Conservation (phyloP, 306 rosid genomes). For the Rosa persica region DNA sequence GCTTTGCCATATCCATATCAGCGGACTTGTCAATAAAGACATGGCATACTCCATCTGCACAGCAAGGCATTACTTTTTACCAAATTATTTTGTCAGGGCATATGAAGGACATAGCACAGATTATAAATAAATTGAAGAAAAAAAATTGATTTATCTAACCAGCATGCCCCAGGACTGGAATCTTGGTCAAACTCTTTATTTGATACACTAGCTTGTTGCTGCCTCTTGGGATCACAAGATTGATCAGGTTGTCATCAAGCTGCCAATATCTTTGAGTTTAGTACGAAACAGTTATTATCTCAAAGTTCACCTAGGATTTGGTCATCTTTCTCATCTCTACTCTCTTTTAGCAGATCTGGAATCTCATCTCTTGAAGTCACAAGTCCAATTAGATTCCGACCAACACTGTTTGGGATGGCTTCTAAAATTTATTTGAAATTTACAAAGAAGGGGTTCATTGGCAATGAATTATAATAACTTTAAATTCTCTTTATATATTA, state of each 20-base stretch:
- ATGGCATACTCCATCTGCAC: conserved; percentile 94
- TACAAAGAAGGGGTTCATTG: conserved; percentile 7
- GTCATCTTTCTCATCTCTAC: conserved; percentile 18
- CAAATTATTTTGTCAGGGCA: conserved; percentile 37
- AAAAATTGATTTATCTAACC: conserved; percentile 50
- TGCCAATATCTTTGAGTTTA: conserved; percentile 35
- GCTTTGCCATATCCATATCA: conserved; percentile 73
- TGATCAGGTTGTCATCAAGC: conserved; percentile 81
- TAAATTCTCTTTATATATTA: conserved; percentile 5
- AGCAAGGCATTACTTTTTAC: conserved; percentile 21
- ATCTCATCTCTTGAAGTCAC: conserved; percentile 96
- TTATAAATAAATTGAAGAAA: neutral
- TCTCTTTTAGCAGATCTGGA: conserved; percentile 85
- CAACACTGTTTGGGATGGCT: conserved; percentile 85
- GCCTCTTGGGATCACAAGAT: conserved; percentile 97
- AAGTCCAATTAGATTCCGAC: conserved; percentile 80
- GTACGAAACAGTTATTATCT: conserved; percentile 18
- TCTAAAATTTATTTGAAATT: conserved; percentile 34
- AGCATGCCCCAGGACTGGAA: conserved; percentile 98
- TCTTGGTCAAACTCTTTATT: conserved; percentile 85
- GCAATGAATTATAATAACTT: conserved; percentile 4
- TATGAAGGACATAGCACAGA: conserved; percentile 26
- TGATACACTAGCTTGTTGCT: conserved; percentile 92
- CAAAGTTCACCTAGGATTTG: conserved; percentile 27
- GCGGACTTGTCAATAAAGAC: conserved; percentile 93